Conservation (phyloP, 371 early-diverging fungal species). For the Apophysomyces variabilis region DNA sequence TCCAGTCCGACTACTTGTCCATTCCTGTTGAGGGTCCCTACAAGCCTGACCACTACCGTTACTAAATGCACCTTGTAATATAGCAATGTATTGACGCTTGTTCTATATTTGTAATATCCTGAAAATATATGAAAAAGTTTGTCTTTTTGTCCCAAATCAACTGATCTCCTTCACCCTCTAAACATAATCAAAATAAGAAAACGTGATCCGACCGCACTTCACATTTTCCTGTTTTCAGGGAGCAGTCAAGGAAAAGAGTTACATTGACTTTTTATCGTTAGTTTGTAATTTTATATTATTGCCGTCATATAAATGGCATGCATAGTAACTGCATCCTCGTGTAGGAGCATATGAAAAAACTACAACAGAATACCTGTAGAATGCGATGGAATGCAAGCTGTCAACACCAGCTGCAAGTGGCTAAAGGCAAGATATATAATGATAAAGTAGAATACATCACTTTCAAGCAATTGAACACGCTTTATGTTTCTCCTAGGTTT, state of each 20-base stretch:
- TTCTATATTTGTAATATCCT: constrained; percentile 6
- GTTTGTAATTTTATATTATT: too few relatives aligned
- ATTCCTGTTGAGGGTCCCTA: constrained; percentile 86
- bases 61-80: constrained; percentile 45
- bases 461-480: too few relatives aligned
- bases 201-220: neutral
- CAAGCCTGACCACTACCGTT: constrained; percentile 94
- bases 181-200: neutral
- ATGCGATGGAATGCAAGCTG: too few relatives aligned
- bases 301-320: too few relatives aligned
- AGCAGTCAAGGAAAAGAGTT: too few relatives aligned
- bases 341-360: too few relatives aligned
- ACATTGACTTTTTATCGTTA: too few relatives aligned
- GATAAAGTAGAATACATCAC: too few relatives aligned
- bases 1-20: constrained; percentile 87
- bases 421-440: too few relatives aligned
- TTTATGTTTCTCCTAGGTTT: neutral
- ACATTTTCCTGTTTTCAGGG: neutral
- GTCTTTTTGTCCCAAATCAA: neutral
- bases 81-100: neutral
- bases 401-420: too few relatives aligned
- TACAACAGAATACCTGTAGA: too few relatives aligned
- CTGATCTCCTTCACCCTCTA: neutral
- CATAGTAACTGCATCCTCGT: too few relatives aligned
- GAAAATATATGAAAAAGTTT: neutral